Percentiles rank a stretch among this genome's conserved stretches.
Evolutionary conservation across 2,329 filamentous ascomycete genomes (phyloP).

Genomic region (Aspergillus carbonarius): DNA sequence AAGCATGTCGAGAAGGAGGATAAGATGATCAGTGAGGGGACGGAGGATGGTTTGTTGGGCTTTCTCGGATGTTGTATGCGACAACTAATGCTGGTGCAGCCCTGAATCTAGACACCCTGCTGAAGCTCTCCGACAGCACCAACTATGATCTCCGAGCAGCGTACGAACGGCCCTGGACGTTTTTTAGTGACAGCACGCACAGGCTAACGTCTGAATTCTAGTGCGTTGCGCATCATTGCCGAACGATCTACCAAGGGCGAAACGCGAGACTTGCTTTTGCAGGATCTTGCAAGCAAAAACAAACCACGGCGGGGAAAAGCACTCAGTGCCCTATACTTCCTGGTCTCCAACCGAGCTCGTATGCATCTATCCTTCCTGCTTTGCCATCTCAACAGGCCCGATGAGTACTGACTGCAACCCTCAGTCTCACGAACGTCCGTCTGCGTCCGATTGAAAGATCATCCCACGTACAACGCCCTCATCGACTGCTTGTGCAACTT

Average conservation of each 20-base stretch:
- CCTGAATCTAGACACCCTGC: slow-evolving; percentile 64
- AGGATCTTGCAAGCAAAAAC: slow-evolving; percentile 43
- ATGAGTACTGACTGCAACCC: slow-evolving; percentile 3
- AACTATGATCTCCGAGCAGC: slow-evolving; percentile 72
- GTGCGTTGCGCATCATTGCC: slow-evolving; percentile 47
- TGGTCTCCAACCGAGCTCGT: slow-evolving; percentile 42
- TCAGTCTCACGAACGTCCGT: slow-evolving; percentile 39
- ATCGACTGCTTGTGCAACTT: slow-evolving; percentile 45
- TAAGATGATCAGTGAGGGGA: slow-evolving; percentile 72
- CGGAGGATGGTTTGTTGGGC: slow-evolving; percentile 58
- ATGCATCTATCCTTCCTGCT: slow-evolving; percentile 17
- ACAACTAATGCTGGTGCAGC: slow-evolving; percentile 39
- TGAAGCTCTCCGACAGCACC: slow-evolving; percentile 67
- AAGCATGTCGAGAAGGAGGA: slow-evolving; percentile 64
- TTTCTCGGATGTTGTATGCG: background rate
- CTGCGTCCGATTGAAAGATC: slow-evolving; percentile 35
- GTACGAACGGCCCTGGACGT: slow-evolving; percentile 46
- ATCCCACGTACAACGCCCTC: slow-evolving; percentile 39
- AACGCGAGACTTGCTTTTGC: slow-evolving; percentile 41
- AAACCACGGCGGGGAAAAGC: slow-evolving; percentile 40
- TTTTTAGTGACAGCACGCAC: slow-evolving; percentile 56
- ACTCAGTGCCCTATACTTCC: slow-evolving; percentile 44
- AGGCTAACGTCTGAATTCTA: slow-evolving; percentile 18
- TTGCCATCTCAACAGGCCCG: background rate
- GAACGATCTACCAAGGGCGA: slow-evolving; percentile 45